Evolutionary conservation across 352 stramenopile species (phyloP), one percentile per base, ranked within the genome.

Genomic region (Phytopythium aichiense): DNA sequence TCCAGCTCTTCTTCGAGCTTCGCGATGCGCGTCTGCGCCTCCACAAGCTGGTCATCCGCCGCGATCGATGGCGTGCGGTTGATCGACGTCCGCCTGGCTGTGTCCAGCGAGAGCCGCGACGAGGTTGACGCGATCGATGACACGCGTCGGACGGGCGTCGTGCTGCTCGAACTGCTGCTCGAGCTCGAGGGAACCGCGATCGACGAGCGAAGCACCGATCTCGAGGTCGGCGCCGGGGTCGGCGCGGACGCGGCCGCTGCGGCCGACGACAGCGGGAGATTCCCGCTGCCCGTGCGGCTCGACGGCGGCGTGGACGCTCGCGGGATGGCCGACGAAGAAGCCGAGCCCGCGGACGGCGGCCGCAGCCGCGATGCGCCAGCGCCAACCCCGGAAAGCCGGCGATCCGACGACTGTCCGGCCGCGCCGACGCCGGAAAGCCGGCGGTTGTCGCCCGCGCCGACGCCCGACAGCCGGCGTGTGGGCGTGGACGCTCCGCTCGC

Each of bases 1-100:
- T 92, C 80, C 54, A 92, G 61, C 45, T 89, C 79, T 50, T 86
- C 73, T 60, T 92, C 80, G 33, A 92, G 67, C 58, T 79, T 87
- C 6, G 70, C 64, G 46, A 90, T 87, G 28, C 58, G 69, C 6
- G 73, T 64, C 55, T 73, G 74, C 1, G 80, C 79, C 30, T 89
- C 75, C 2, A 69, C 60, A 25, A 90, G 66, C 45, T 88, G 71
- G 13, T 90, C 77, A 22, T 86, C 74, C 8, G 63, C 46, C 4
- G 59, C 56, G 3, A 31, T 62, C 2, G 58, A 60, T 25, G 66
- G 55, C 13, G 65, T 48, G 13, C 65, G 57, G 58, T 38, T 68
- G 23, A 64, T 52, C 20, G 67, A 68, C 4, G 55, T 12, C 7
- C 40, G 50, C 16, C 56, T 57, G 13, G 58, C 56, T 5, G 31